A percentile compares a stretch with the other conserved stretches of the same genome.
Evolutionary conservation across 768 basidiomycete genomes (phyloP).

Genomic region (Vararia minispora): DNA sequence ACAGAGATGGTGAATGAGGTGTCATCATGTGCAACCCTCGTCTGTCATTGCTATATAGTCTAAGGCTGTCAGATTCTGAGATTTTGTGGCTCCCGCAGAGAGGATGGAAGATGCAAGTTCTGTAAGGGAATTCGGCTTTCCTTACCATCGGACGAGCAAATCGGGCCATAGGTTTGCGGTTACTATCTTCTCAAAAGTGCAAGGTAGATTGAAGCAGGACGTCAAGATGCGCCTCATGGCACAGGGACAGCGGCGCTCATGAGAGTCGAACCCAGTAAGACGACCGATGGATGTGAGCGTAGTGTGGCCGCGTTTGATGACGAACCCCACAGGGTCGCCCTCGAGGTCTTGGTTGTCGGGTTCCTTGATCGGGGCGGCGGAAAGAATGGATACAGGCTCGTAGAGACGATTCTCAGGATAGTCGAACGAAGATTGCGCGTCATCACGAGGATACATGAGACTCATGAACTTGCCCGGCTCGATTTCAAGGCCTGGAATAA

Average conservation of each 20-base stretch:
- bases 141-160: too few relatives aligned
- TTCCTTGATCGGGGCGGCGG: conserved; percentile 11
- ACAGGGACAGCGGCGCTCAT: conserved; percentile 15
- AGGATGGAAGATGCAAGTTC: too few relatives aligned
- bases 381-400: conserved; percentile 14
- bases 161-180: too few relatives aligned
- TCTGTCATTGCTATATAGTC: too few relatives aligned
- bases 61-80: too few relatives aligned
- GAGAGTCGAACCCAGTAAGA: conserved; percentile 16
- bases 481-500: conserved; percentile 15
- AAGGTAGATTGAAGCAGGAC: too few relatives aligned
- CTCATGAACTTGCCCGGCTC: conserved; percentile 10
- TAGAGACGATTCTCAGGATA: conserved; percentile 18
- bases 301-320: conserved; percentile 17
- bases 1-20: too few relatives aligned
- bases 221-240: too few relatives aligned
- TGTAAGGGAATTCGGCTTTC: too few relatives aligned
- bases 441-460: conserved; percentile 10
- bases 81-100: too few relatives aligned
- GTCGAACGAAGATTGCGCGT: conserved; percentile 16
- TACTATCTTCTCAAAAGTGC: too few relatives aligned
- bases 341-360: conserved; percentile 18
- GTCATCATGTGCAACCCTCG: too few relatives aligned
- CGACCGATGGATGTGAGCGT: conserved; percentile 19
- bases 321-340: conserved; percentile 15